Evolutionary conservation across 495 filamentous ascomycete species (phyloP).

Genomic region (Lophium mytilinum): DNA sequence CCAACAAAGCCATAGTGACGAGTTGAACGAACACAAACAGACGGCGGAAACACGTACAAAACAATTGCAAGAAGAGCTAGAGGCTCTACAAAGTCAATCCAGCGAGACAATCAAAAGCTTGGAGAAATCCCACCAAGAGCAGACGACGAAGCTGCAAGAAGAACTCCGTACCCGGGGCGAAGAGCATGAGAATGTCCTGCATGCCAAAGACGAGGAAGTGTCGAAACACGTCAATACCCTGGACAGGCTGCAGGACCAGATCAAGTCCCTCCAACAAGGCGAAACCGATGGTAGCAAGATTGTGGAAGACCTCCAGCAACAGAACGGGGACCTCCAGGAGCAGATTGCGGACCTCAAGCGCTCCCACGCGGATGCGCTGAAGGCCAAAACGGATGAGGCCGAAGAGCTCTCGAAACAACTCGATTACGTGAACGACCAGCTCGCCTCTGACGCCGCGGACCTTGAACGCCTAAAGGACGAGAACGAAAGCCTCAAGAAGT

Average conservation of each 20-base stretch:
- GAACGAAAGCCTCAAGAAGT: slow-evolving; percentile 17
- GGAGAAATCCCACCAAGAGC: too few relatives aligned
- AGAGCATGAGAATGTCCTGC: slow-evolving; percentile 7
- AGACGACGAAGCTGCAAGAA: too few relatives aligned
- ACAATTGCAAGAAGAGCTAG: slow-evolving; percentile 9
- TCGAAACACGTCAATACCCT: slow-evolving; percentile 14
- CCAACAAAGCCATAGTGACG: slow-evolving; percentile 18
- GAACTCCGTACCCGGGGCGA: neutral
- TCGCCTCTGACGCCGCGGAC: slow-evolving; percentile 10
- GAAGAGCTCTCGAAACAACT: slow-evolving; percentile 21
- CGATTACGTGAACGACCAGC: slow-evolving; percentile 20
- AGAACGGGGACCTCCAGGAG: slow-evolving; percentile 6
- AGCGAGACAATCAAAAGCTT: neutral
- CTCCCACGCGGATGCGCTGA: slow-evolving; percentile 11
- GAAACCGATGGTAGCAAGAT: slow-evolving; percentile 22
- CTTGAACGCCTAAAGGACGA: slow-evolving; percentile 13
- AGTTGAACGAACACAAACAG: neutral
- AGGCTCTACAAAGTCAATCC: slow-evolving; percentile 11
- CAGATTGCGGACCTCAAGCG: slow-evolving; percentile 5
- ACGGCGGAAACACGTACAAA: too few relatives aligned
- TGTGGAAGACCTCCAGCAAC: slow-evolving; percentile 14
- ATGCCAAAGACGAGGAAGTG: slow-evolving; percentile 13
- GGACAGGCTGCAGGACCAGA: slow-evolving; percentile 17
- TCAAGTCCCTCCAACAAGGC: slow-evolving; percentile 17
- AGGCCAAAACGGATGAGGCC: slow-evolving; percentile 13